These are phyloP conservation scores for Apiotrichum porosum DNA, from an alignment of 1,284 basidiomycete species.

Conservation along the genomic window DNA sequence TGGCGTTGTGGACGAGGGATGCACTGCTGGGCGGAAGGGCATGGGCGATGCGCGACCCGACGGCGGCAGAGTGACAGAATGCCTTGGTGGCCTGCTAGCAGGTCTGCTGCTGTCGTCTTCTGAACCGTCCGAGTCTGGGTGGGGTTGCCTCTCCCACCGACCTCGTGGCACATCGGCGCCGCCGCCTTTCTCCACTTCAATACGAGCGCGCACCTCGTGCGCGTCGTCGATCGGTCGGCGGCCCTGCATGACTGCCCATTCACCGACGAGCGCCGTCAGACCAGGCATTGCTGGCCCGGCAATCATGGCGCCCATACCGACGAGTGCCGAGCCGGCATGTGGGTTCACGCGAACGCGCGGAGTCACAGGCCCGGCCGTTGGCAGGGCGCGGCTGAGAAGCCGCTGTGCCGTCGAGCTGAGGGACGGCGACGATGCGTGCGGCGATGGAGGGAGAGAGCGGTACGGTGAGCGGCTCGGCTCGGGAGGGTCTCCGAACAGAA, in stretches of 20 bases:
- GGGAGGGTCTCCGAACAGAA: slow-evolving; percentile 88
- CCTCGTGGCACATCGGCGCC: slow-evolving; percentile 39
- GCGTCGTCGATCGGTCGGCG: slow-evolving; percentile 50
- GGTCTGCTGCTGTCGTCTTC: slow-evolving; percentile 36
- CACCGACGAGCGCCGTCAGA: slow-evolving; percentile 67
- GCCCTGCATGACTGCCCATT: slow-evolving; percentile 84
- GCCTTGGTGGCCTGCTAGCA: slow-evolving; percentile 5
- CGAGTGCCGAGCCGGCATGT: slow-evolving; percentile 66
- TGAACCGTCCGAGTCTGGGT: slow-evolving; percentile 33
- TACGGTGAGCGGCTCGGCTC: slow-evolving; percentile 61
- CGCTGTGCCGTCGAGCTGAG: neutral
- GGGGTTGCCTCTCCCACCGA: slow-evolving; percentile 2
- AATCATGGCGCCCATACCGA: slow-evolving; percentile 79
- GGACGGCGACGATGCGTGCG: slow-evolving; percentile 25
- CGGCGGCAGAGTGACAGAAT: slow-evolving; percentile 6
- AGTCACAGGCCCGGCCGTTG: slow-evolving; percentile 1
- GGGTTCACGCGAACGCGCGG: slow-evolving; percentile 61
- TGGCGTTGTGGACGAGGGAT: slow-evolving; percentile 5
- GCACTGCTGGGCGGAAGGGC: neutral
- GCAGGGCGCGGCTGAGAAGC: neutral
- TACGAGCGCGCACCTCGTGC: slow-evolving; percentile 32
- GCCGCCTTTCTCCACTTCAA: slow-evolving; percentile 40
- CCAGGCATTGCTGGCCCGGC: slow-evolving; percentile 76
- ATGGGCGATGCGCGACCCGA: slow-evolving; percentile 5
- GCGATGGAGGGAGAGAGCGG: slow-evolving; percentile 52